Evolutionary conservation across 495 filamentous ascomycete genomes (phyloP), one percentile per base, ranked within the genome.

Genomic region (Poronia punctata): DNA sequence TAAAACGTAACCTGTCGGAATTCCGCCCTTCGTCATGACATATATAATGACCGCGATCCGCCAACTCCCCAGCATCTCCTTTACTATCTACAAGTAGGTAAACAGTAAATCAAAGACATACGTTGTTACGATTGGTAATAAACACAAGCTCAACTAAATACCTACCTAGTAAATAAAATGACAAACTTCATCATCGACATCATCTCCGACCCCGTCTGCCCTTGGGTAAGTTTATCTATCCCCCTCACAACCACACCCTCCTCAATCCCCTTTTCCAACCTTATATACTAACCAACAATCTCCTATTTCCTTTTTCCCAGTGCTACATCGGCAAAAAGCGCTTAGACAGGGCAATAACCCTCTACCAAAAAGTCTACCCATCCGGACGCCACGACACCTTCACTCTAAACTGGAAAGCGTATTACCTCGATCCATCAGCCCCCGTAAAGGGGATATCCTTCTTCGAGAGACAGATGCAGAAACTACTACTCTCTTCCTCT

Each of bases 251-350:
- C 30, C n/a, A 40, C 14, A 36, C 30, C 36, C 33, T 28, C 19
- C 19, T 7, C 39, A 38, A 21, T 3, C 10, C 21, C 14, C 4
- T 32, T 32, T 32, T 4, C 9, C 14, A 11, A 9, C 10, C 7
- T 6, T 11, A 17, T 5, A 1, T 14, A 3, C 8, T 10, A 5
- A 18, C 35, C 7, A 5, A 26, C 4, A 37, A 16, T 6, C 35
- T 10, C 18, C 32, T n/a, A n/a, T n/a, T 6, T 30, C 14, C 16
- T 39, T 17, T 29, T 0, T 9, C 20, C 20, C 20, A 40, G 83
- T 95, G 88, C 70, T 93, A 86, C 57, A 66, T 94, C n/a, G 86
- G 86, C 52, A 83, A 83, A 52, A 78, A 75, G 40, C 79, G 83
- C 26, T 76, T 94, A 7, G 72, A 81, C 25, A 66, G 66, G 28